Conservation (phyloP, 2,329 filamentous ascomycete genomes). For the Westerdykella aurantiaca region DNA sequence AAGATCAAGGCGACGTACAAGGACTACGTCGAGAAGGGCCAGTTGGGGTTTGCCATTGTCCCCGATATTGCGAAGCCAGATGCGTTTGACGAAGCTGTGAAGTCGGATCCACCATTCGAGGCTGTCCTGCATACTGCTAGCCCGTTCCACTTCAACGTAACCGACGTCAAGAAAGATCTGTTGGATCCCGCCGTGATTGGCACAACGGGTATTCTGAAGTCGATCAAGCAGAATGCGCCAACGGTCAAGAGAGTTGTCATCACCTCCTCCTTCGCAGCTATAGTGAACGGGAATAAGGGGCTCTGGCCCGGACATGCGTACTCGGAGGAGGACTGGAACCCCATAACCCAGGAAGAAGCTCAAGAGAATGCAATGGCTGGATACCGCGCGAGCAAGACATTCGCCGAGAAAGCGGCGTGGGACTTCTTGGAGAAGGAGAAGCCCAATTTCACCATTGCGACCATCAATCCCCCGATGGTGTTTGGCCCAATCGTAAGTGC, state of each 20-base stretch:
- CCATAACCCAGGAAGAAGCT: slow-evolving; percentile 49
- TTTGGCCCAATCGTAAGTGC: slow-evolving; percentile 45
- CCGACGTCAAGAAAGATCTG: slow-evolving; percentile 61
- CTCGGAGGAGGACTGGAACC: slow-evolving; percentile 54
- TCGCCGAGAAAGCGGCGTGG: slow-evolving; percentile 54
- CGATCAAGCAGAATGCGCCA: slow-evolving; percentile 56
- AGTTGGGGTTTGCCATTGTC: slow-evolving; percentile 62
- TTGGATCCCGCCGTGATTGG: slow-evolving; percentile 59
- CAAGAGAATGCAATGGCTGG: slow-evolving; percentile 39
- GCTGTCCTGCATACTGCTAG: slow-evolving; percentile 50
- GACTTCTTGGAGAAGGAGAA: slow-evolving; percentile 49
- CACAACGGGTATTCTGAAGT: slow-evolving; percentile 57
- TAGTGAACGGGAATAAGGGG: slow-evolving; percentile 53
- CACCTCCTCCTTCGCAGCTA: slow-evolving; percentile 64
- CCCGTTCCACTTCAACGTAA: slow-evolving; percentile 69
- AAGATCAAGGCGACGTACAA: slow-evolving; percentile 54
- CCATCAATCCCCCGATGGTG: slow-evolving; percentile 48
- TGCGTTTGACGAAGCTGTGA: slow-evolving; percentile 60
- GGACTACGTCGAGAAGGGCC: slow-evolving; percentile 45
- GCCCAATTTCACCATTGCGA: slow-evolving; percentile 46
- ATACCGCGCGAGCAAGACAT: slow-evolving; percentile 56
- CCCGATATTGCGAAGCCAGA: slow-evolving; percentile 64
- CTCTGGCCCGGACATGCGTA: slow-evolving; percentile 46
- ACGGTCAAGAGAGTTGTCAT: slow-evolving; percentile 68
- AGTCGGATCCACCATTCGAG: slow-evolving; percentile 61